Conservation (phyloP, 2,329 filamentous ascomycete species). For the Raffaelea arxii region DNA sequence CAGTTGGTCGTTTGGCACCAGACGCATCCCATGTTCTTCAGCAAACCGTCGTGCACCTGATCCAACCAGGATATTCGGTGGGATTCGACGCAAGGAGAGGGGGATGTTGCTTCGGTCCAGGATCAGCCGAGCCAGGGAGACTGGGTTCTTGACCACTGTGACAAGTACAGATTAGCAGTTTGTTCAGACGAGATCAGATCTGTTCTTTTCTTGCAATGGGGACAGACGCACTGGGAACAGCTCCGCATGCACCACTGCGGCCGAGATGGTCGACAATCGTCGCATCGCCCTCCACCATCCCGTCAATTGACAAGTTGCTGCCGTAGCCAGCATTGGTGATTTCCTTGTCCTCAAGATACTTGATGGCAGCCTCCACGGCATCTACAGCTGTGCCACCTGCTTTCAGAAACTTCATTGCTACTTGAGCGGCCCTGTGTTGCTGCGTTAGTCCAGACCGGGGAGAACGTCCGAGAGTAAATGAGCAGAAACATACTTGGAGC, state of each 20-base stretch:
- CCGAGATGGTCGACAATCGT: conserved; percentile 86
- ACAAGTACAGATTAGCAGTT: neutral
- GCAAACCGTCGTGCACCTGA: conserved; percentile 83
- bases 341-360: conserved; percentile 80
- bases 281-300: conserved; percentile 88
- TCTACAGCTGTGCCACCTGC: conserved; percentile 74
- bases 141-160: conserved; percentile 86
- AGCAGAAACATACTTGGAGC: conserved; percentile 62
- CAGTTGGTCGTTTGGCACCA: conserved; percentile 65
- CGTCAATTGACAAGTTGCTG: conserved; percentile 87
- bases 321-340: conserved; percentile 96
- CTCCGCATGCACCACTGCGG: conserved; percentile 85
- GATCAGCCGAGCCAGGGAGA: conserved; percentile 74
- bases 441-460: conserved; percentile 6
- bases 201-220: neutral
- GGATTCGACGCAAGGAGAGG: conserved; percentile 77
- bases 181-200: neutral
- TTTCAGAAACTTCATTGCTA: conserved; percentile 73
- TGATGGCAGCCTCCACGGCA: conserved; percentile 82
- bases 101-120: conserved; percentile 67
- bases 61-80: conserved; percentile 84
- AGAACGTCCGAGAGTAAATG: neutral
- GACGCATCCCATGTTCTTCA: conserved; percentile 61
- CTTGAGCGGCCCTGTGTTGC: conserved; percentile 61
- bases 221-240: conserved; percentile 59